Percentiles rank a stretch among this genome's conserved stretches.
Conservation (phyloP, 768 basidiomycete species). For the Boletus insuetus region DNA sequence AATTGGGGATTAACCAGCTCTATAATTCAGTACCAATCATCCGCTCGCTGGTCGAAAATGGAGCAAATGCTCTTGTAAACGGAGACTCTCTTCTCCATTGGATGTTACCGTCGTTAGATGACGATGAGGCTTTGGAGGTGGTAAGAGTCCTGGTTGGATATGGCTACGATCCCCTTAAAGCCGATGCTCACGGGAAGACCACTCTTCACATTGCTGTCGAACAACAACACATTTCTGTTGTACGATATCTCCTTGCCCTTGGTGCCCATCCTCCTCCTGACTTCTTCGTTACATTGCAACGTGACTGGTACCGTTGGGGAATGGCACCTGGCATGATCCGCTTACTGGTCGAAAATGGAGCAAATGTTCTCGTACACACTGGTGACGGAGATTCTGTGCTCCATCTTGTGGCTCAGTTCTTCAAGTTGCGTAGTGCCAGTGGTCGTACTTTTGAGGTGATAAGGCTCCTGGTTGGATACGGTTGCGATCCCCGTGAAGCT, state of each 20-base stretch:
- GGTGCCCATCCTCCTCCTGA: background rate
- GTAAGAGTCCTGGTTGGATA: background rate
- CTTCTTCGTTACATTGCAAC: background rate
- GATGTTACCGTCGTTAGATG: background rate
- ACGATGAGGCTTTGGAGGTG: background rate
- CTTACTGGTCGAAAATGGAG: background rate
- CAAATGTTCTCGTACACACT: background rate
- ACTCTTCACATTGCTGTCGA: background rate
- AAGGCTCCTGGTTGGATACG: background rate
- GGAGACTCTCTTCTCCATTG: background rate
- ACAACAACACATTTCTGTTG: background rate
- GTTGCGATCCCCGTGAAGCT: background rate
- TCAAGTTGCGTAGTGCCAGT: background rate
- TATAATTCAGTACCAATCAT: background rate
- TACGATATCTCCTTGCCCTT: background rate
- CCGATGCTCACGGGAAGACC: background rate
- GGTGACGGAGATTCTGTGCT: background rate
- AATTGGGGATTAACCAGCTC: too few species aligned
- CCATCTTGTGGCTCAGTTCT: background rate
- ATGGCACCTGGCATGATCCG: background rate
- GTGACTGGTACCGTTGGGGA: background rate
- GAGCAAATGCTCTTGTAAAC: background rate
- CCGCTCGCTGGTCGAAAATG: background rate
- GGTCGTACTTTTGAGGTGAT: background rate
- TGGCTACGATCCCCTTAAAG: background rate